A percentile compares a stretch with the other conserved stretches of the same genome.
These are phyloP conservation scores for Fusarium solani-melongenae DNA, from an alignment of 2,329 filamentous ascomycete genomes.

Conservation along the genomic window DNA sequence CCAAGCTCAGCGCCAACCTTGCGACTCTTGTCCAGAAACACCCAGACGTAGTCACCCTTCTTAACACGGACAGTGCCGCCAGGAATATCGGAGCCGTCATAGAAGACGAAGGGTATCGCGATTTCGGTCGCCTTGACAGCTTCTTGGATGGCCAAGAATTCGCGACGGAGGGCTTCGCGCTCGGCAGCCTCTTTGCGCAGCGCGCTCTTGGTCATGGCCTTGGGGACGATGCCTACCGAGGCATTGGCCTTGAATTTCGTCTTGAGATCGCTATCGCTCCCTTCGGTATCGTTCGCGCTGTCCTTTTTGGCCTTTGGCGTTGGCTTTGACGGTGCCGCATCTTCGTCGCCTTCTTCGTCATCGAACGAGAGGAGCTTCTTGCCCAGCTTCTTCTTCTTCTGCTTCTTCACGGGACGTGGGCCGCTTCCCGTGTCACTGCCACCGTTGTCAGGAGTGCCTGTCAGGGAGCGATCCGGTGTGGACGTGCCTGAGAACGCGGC, in stretches of 20 bases:
- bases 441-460: conserved; percentile 59
- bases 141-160: conserved; percentile 87
- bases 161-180: conserved; percentile 80
- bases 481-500: conserved; percentile 59
- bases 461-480: conserved; percentile 62
- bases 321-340: conserved; percentile 48
- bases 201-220: conserved; percentile 76
- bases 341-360: conserved; percentile 73
- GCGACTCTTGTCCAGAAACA: conserved; percentile 90
- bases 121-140: conserved; percentile 90
- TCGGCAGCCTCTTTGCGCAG: conserved; percentile 82
- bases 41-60: conserved; percentile 93
- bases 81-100: conserved; percentile 90
- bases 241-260: conserved; percentile 71
- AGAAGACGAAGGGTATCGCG: conserved; percentile 94
- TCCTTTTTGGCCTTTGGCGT: conserved; percentile 51
- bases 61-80: conserved; percentile 87
- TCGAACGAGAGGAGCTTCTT: conserved; percentile 71
- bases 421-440: conserved; percentile 48
- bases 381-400: conserved; percentile 57
- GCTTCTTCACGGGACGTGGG: conserved; percentile 44
- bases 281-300: conserved; percentile 47
- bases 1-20: conserved; percentile 89
- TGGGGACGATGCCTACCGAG: conserved; percentile 73
- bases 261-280: conserved; percentile 31